Evolutionary conservation across 2,329 filamentous ascomycete genomes (phyloP), one percentile per base, ranked within the genome.

Genomic region (Curvularia sp.): DNA sequence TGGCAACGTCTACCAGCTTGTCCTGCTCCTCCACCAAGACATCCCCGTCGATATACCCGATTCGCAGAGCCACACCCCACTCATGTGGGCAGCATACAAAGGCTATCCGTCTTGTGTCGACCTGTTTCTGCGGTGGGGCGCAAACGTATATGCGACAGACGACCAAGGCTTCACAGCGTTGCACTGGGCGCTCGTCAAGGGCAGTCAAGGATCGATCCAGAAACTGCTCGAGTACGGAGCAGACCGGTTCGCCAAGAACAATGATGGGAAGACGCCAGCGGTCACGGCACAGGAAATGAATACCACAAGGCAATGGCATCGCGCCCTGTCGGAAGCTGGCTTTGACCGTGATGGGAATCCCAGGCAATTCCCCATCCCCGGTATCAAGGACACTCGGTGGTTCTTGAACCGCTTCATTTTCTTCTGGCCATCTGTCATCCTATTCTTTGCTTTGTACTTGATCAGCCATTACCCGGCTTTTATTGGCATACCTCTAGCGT

Each of bases 81-180:
- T 99, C 61, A 99, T 99, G 95, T 99, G 95, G 95, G 92, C 95
- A 18, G 94, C 94, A 15, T 99, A 99, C 82, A 99, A 99, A 79
- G 95, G 96, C 35, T 97, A 89, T 75, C 92, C 94, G 0, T 88
- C 90, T 47, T 96, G 92, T 69, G 94, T 98, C 48, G 95, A 98
- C 74, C 78, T 98, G 43, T 94, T 97, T 65, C 80, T 99, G 58
- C 88, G 93, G 67, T 99, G 95, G 93, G 96, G 95, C 53, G 95
- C 95, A 38, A 95, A 93, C 74, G 92, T 97, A 8, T 92, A 96
- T 77, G 89, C 92, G 33, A 88, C 85, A 30, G 95, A 99, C 71
- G 93, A 97, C 74, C 90, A 93, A 67, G 94, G 94, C 28, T 95
- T 98, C 76, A 97, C 94, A 0, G 93, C 95, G 4, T 81, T 99